phyloP scores from a whole-genome alignment of 2,329 filamentous ascomycete species.

The Trichoderma arundinaceum region DNA sequence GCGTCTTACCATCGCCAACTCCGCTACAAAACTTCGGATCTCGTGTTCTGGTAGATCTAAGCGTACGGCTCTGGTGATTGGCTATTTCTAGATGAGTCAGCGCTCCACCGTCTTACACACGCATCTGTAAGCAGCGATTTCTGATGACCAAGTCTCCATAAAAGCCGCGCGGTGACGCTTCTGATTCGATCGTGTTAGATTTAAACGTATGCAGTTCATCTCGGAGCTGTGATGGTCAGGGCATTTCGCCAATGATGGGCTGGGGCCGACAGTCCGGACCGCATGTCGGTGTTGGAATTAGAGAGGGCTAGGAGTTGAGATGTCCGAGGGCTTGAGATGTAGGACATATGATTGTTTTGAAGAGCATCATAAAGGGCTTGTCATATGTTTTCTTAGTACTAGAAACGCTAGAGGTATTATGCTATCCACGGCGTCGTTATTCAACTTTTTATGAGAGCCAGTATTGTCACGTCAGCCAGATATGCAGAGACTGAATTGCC shows the following conservation, averaged over 20 bases:
- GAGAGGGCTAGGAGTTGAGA: neutral
- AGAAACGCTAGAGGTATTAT: neutral
- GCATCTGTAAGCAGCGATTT: conserved; percentile 18
- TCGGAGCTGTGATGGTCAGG: no score
- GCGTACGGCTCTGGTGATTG: neutral
- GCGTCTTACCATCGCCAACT: neutral
- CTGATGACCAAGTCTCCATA: conserved; percentile 1
- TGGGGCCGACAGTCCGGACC: neutral
- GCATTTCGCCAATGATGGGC: neutral
- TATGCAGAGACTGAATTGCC: neutral
- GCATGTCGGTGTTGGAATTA: neutral
- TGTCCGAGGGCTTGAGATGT: neutral
- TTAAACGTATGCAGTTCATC: neutral
- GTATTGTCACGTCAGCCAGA: neutral
- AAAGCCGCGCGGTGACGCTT: conserved; percentile 3
- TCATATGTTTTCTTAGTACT: neutral
- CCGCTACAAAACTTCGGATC: conserved; percentile 1
- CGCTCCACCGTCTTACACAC: conserved; percentile 17
- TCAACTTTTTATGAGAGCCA: neutral
- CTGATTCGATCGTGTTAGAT: neutral
- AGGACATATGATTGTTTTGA: neutral
- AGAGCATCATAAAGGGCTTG: neutral
- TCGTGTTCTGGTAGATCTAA: neutral
- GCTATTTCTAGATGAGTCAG: neutral
- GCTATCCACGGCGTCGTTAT: no score